These are phyloP conservation scores for Apiospora sp. DNA, from an alignment of 2,329 filamentous ascomycete species.

Conservation along the genomic window DNA sequence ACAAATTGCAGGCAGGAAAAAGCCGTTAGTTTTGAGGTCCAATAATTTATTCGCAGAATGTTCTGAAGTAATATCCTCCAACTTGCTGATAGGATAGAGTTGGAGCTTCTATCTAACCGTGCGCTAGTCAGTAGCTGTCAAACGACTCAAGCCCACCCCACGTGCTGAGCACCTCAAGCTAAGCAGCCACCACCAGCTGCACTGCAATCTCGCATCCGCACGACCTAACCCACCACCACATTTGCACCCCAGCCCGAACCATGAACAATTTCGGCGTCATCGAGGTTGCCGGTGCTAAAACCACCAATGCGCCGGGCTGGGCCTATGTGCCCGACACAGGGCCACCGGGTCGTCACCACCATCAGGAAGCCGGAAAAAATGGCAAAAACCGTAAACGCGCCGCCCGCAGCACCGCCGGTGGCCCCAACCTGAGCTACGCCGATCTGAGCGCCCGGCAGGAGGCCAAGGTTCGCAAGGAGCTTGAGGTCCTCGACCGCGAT, in stretches of 20 bases:
- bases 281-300: constrained; percentile 76
- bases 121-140: too few relatives aligned
- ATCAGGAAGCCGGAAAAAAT: constrained; percentile 39
- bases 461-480: constrained; percentile 79
- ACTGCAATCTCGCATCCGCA: not conserved
- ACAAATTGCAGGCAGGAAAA: not conserved
- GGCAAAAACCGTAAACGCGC: constrained; percentile 71
- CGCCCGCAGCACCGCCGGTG: constrained; percentile 58
- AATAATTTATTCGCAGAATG: not conserved
- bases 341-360: constrained; percentile 60
- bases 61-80: too few relatives aligned
- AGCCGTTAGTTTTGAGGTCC: not conserved
- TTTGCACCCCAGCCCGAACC: not conserved
- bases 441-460: constrained; percentile 85
- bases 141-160: not conserved
- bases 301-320: constrained; percentile 82
- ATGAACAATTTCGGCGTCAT: constrained; percentile 82
- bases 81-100: too few relatives aligned
- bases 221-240: not conserved
- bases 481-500: constrained; percentile 84
- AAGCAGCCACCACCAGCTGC: not conserved
- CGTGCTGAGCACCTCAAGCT: not conserved
- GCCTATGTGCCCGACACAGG: constrained; percentile 85
- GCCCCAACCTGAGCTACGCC: constrained; percentile 55
- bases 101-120: too few relatives aligned